Evolutionary conservation across 495 filamentous ascomycete species (phyloP).

Genomic region (Penicillium malachiteum): DNA sequence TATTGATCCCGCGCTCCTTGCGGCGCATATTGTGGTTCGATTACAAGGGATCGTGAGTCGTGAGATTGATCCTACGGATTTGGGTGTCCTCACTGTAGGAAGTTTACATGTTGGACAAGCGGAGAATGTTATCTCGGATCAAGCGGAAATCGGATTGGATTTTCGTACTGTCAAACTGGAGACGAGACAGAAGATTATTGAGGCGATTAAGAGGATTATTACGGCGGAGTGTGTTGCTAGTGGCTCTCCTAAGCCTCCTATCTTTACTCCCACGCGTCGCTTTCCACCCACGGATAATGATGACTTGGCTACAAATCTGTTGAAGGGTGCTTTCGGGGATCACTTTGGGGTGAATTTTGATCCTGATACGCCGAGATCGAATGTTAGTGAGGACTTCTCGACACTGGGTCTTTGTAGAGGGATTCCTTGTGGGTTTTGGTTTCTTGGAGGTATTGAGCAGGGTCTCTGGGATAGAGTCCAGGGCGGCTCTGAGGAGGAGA

Average conservation of each 20-base stretch:
- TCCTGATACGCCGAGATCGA: constrained; percentile 30
- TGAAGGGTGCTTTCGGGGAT: constrained; percentile 34
- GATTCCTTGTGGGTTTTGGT: constrained; percentile 47
- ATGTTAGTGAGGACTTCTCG: constrained; percentile 48
- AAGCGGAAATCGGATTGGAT: constrained; percentile 48
- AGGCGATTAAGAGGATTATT: constrained; percentile 48
- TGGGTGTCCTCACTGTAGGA: constrained; percentile 52
- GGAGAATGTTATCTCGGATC: constrained; percentile 53
- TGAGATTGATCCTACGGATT: constrained; percentile 47
- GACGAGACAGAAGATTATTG: constrained; percentile 38
- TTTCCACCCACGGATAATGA: constrained; percentile 50
- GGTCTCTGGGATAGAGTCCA: constrained; percentile 43
- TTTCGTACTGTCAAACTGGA: constrained; percentile 43
- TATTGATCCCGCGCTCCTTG: constrained; percentile 52
- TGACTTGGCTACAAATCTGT: constrained; percentile 16
- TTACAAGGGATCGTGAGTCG: constrained; percentile 53
- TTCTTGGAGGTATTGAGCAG: constrained; percentile 44
- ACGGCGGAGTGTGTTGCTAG: constrained; percentile 49
- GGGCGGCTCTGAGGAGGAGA: constrained; percentile 25
- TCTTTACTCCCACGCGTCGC: constrained; percentile 41
- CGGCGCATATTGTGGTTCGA: constrained; percentile 46
- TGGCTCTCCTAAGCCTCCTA: constrained; percentile 44
- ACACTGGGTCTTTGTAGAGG: constrained; percentile 37
- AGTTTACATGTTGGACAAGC: constrained; percentile 51
- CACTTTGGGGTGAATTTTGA: constrained; percentile 46